phyloP scores from a whole-genome alignment of 2,329 filamentous ascomycete species.

The Pestalotiopsis sp. region DNA sequence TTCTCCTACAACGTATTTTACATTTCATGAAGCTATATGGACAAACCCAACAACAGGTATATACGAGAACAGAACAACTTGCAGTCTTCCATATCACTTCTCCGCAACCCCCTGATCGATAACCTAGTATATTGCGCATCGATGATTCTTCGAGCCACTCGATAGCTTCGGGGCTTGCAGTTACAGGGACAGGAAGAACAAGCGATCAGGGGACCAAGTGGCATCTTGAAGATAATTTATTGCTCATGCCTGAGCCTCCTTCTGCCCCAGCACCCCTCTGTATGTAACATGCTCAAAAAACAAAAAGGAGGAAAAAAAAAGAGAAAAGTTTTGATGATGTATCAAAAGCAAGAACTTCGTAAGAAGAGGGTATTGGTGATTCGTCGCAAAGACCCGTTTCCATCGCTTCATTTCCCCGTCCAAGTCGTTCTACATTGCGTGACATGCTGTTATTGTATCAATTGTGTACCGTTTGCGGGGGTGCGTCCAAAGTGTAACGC shows the following conservation, averaged over 20 bases:
- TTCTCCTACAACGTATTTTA: neutral
- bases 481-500: neutral
- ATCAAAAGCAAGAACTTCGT: conserved; percentile 5
- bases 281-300: neutral
- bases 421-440: conserved; percentile 7
- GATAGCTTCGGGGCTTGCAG: neutral
- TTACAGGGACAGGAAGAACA: neutral
- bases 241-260: conserved; percentile 4
- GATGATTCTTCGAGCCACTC: neutral
- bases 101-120: neutral
- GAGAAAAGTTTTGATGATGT: conserved; percentile 3
- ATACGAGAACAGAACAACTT: conserved; percentile 4
- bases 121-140: neutral
- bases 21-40: conserved; percentile 5
- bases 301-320: neutral
- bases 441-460: conserved; percentile 2
- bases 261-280: neutral
- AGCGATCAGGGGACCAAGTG: neutral
- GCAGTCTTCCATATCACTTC: neutral
- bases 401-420: conserved; percentile 10
- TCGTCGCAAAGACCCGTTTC: conserved; percentile 6
- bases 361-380: conserved; percentile 4
- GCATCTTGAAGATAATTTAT: conserved; percentile 4
- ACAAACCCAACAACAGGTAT: neutral
- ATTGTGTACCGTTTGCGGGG: neutral